Base-by-base conservation (phyloP, 441 rosid genomes). In the Iberis amara region DNA sequence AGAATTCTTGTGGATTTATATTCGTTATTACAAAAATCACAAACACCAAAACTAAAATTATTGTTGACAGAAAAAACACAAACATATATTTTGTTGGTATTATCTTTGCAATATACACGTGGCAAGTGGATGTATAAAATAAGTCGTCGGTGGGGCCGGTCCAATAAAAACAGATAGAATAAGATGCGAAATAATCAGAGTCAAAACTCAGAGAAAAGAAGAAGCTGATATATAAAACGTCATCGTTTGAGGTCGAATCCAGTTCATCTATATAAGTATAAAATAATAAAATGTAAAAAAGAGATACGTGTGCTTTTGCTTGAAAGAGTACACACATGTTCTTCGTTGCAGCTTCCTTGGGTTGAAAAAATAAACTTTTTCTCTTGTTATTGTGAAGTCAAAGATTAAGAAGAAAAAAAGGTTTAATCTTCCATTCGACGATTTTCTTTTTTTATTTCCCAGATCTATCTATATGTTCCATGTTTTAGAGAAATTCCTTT, bases 131-230 rank as follows among this genome's bases (percentile, higher is more conserved):
- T 12, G 28, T 47, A 40, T 47, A 21, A 52, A 57, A 31, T 38
- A 57, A 65, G 64, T 65, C 60, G 12, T 39, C 38, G 36, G 66
- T 66, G 66, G 71, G 66, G 40, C 66, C 57, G 1, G 11, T 10
- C 46, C 57, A 47, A 11, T 39, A 52, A 5, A 52, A 65, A 52
- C 64, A 45, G 45, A 41, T 32, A 59, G 55, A 47, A 46, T 59
- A 46, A 66, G 45, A 66, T 66, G 55, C 55, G 61, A 64, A 46
- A 59, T 65, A 65, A 60, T 65, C 61, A 39, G 59, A 45, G 28
- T 41, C 55, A 33, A 42, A 55, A 52, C 26, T 24, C 36, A 56
- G 21, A 2, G 28, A 8, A 8, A 47, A 39, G 10, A 21, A 39
- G 48, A 21, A 39, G 47, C 37, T 59, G 31, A 36, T 36, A 12